A percentile compares a stretch with the other conserved stretches of the same genome.
Evolutionary conservation across 2,329 filamentous ascomycete genomes (phyloP).

Genomic region (Colletotrichum zoysiae): DNA sequence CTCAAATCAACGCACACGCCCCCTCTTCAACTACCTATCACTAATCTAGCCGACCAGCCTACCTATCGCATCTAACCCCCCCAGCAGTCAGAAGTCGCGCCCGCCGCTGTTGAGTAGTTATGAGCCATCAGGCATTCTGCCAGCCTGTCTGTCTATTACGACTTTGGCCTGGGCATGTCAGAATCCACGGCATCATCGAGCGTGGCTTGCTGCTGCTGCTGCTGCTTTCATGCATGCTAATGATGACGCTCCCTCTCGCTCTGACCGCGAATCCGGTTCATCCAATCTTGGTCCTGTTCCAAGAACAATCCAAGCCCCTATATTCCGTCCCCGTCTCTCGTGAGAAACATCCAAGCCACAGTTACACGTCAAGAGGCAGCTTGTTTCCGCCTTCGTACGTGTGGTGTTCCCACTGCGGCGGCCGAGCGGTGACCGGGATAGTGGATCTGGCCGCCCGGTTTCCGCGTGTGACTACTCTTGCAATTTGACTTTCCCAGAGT

Average conservation of each 20-base stretch:
- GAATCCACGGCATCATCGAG: slow-evolving; percentile 37
- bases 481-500: slow-evolving; percentile 15
- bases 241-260: slow-evolving; percentile 18
- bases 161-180: slow-evolving; percentile 20
- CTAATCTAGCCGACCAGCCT: slow-evolving; percentile 12
- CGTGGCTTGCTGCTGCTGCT: slow-evolving; percentile 30
- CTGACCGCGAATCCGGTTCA: slow-evolving; percentile 22
- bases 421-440: slow-evolving; percentile 18
- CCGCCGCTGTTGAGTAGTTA: slow-evolving; percentile 20
- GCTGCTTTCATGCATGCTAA: slow-evolving; percentile 30
- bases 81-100: slow-evolving; percentile 1
- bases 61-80: slow-evolving; percentile 8
- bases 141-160: slow-evolving; percentile 9
- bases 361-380: slow-evolving; percentile 9
- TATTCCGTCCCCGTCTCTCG: slow-evolving; percentile 21
- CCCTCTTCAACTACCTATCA: background rate
- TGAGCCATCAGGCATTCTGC: slow-evolving; percentile 9
- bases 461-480: slow-evolving; percentile 29
- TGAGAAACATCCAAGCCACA: slow-evolving; percentile 28
- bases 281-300: slow-evolving; percentile 9
- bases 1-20: slow-evolving; percentile 3
- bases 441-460: slow-evolving; percentile 32
- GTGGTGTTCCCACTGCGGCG: slow-evolving; percentile 1
- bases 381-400: background rate
- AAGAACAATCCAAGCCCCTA: slow-evolving; percentile 14